phyloP scores from a whole-genome alignment of 2,329 filamentous ascomycete species.

The Fusarium avenaceum region DNA sequence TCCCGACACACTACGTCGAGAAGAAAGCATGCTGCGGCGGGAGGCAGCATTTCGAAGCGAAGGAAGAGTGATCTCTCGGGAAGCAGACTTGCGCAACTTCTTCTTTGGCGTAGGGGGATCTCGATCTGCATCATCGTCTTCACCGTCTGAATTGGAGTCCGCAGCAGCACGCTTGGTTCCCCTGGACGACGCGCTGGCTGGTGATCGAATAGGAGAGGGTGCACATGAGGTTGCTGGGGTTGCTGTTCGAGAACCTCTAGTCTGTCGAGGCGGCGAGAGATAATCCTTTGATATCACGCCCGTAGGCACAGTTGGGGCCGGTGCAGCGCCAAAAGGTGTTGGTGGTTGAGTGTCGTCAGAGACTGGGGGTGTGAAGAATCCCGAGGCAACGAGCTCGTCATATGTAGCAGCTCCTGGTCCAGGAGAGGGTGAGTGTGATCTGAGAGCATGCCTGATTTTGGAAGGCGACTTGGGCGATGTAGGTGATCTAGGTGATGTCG shows the following conservation, averaged over 20 bases:
- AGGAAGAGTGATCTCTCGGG: conserved; percentile 58
- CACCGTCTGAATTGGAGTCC: conserved; percentile 54
- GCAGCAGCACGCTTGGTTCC: conserved; percentile 66
- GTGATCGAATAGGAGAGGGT: conserved; percentile 50
- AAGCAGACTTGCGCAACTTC: conserved; percentile 67
- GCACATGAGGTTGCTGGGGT: conserved; percentile 42
- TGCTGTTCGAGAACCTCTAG: conserved; percentile 48
- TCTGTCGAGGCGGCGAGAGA: conserved; percentile 42
- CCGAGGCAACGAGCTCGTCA: conserved; percentile 46
- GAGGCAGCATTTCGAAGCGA: conserved; percentile 52
- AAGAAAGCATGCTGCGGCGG: conserved; percentile 41
- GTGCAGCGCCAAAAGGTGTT: conserved; percentile 38
- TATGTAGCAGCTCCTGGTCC: conserved; percentile 44
- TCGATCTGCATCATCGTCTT: conserved; percentile 44
- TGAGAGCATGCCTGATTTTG: conserved; percentile 29
- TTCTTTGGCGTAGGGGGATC: conserved; percentile 56
- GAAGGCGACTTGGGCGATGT: conserved; percentile 29
- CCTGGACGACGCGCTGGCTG: conserved; percentile 55
- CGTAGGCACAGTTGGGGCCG: conserved; percentile 37
- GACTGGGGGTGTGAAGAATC: conserved; percentile 45
- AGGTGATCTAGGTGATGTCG: conserved; percentile 16
- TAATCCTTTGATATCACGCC: conserved; percentile 34
- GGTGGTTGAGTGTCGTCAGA: conserved; percentile 35
- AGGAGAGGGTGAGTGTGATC: conserved; percentile 19
- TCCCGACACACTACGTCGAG: conserved; percentile 50